Conservation (phyloP, 2,329 filamentous ascomycete genomes). For the Trichoderma lentiforme region DNA sequence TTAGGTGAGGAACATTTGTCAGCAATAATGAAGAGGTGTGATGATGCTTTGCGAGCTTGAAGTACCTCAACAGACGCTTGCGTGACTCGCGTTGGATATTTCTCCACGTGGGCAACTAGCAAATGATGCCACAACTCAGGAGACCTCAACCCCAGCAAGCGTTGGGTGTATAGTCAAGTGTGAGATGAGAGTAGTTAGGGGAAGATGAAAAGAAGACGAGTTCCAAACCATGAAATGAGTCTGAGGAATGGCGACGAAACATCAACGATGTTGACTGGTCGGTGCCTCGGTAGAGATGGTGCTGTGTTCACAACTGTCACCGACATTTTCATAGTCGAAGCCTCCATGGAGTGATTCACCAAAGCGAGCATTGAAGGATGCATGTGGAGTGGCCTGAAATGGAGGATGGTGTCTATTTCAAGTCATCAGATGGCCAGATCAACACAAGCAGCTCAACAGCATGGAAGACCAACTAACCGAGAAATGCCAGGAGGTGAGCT, state of each 20-base stretch:
- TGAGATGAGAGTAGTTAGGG: background rate
- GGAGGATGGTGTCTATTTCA: background rate
- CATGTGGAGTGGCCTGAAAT: background rate
- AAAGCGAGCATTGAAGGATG: background rate
- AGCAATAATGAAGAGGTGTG: background rate
- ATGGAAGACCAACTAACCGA: background rate
- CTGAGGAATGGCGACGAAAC: no score
- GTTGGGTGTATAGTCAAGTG: background rate
- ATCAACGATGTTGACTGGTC: background rate
- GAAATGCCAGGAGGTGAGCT: background rate
- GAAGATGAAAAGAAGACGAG: background rate
- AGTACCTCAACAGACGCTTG: background rate
- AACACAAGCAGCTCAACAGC: background rate
- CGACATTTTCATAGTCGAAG: background rate
- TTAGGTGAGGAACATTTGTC: no score
- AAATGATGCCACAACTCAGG: background rate
- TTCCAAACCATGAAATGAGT: no score
- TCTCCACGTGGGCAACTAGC: background rate
- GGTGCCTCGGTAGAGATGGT: background rate
- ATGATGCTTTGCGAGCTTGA: background rate
- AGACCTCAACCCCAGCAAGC: background rate
- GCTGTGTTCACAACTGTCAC: background rate
- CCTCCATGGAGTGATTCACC: background rate
- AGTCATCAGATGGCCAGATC: background rate
- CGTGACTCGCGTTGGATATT: background rate